These are phyloP conservation scores for Trichoderma lentiforme DNA, from an alignment of 2,329 filamentous ascomycete species.

Conservation along the genomic window DNA sequence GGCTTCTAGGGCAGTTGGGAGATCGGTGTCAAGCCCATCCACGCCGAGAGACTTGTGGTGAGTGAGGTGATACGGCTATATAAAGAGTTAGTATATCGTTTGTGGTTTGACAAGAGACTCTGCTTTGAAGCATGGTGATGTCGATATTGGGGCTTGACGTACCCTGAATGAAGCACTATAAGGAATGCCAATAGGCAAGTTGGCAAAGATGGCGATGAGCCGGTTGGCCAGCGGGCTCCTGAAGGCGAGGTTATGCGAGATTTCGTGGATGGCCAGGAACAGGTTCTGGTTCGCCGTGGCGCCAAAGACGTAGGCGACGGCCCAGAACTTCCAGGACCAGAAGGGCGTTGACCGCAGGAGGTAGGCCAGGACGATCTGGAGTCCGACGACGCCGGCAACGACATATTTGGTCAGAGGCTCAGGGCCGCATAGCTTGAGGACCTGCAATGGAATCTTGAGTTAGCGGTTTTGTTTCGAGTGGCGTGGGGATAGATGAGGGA, in stretches of 20 bases:
- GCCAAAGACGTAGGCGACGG: conserved; percentile 84
- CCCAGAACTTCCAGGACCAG: conserved; percentile 79
- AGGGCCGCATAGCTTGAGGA: conserved; percentile 94
- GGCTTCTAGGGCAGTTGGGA: conserved; percentile 88
- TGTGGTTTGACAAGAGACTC: background rate
- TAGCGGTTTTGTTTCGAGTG: background rate
- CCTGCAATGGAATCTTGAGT: conserved; percentile 47
- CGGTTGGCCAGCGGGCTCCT: conserved; percentile 75
- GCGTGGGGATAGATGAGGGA: background rate
- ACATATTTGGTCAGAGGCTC: conserved; percentile 95
- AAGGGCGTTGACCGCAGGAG: conserved; percentile 73
- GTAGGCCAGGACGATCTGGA: conserved; percentile 77
- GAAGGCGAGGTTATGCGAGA: conserved; percentile 96
- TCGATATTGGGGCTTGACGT: conserved; percentile 32
- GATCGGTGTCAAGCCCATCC: conserved; percentile 91
- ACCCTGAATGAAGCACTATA: conserved; percentile 95
- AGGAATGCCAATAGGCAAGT: conserved; percentile 90
- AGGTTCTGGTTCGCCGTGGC: conserved; percentile 98
- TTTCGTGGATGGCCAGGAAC: conserved; percentile 97
- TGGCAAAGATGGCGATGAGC: conserved; percentile 86
- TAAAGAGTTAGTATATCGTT: background rate
- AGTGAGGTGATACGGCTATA: conserved; percentile 88
- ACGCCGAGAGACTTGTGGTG: conserved; percentile 99
- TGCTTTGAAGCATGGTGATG: background rate
- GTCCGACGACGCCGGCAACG: conserved; percentile 74